These are phyloP conservation scores for Lactarius evosmus DNA, from an alignment of 768 basidiomycete species.

Conservation along the genomic window DNA sequence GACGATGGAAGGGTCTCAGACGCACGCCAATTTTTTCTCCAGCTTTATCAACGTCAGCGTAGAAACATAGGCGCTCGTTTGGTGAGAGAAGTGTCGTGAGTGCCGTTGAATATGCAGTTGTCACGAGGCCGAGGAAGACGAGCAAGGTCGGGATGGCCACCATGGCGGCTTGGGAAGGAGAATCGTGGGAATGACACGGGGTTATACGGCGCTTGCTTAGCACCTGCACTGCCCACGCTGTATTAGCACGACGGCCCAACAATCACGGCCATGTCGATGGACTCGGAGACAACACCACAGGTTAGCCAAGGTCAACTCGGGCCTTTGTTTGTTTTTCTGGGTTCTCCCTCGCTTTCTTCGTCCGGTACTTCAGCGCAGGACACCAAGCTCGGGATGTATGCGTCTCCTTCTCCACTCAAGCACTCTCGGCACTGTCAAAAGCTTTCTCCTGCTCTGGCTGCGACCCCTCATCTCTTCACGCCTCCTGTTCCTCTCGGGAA, in stretches of 20 bases:
- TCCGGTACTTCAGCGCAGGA: constrained; percentile 6
- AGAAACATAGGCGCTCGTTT: constrained; percentile 88
- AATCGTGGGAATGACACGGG: constrained; percentile 18
- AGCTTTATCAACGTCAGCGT: constrained; percentile 92
- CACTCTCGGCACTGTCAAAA: constrained; percentile 5
- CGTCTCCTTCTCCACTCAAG: constrained; percentile 25
- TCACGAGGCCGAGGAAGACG: constrained; percentile 27
- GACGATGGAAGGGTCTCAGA: constrained; percentile 24
- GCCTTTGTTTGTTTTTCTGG: neutral
- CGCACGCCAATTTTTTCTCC: constrained; percentile 88
- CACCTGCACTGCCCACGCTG: neutral
- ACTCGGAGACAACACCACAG: constrained; percentile 11
- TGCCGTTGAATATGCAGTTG: constrained; percentile 49
- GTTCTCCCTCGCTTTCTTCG: constrained; percentile 9
- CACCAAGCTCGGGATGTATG: constrained; percentile 24
- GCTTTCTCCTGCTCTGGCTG: constrained; percentile 23
- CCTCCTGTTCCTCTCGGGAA: constrained; percentile 17
- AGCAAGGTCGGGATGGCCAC: constrained; percentile 23
- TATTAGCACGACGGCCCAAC: neutral
- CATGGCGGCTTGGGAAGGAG: constrained; percentile 19
- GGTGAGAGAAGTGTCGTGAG: constrained; percentile 76
- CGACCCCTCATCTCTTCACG: constrained; percentile 24
- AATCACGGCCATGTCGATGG: constrained; percentile 3
- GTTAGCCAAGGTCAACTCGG: neutral
- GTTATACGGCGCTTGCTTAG: neutral